These are phyloP conservation scores for Cordyceps tenuipes DNA, from an alignment of 2,329 filamentous ascomycete species.

Conservation along the genomic window DNA sequence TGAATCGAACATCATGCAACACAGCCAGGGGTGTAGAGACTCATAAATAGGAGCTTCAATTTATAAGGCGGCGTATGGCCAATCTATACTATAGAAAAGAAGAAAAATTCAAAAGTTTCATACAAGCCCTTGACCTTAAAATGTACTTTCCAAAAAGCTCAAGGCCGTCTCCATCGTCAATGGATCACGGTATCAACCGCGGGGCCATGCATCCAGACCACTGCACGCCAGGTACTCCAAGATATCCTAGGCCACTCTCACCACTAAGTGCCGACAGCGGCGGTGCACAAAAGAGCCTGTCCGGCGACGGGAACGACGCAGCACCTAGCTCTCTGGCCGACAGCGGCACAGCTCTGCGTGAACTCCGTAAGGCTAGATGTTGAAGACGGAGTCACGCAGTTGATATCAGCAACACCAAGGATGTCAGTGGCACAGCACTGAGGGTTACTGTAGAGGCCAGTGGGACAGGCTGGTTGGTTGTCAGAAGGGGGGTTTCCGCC, in stretches of 20 bases:
- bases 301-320: slow-evolving; percentile 38
- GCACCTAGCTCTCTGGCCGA: slow-evolving; percentile 44
- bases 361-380: background rate
- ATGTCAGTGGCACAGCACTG: slow-evolving; percentile 42
- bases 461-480: slow-evolving; percentile 16
- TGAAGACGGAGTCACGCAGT: slow-evolving; percentile 26
- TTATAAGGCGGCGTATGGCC: background rate
- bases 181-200: background rate
- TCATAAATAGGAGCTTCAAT: slow-evolving; percentile 1
- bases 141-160: background rate
- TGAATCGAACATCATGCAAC: no score
- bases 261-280: background rate
- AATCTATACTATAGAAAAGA: background rate
- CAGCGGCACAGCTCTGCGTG: slow-evolving; percentile 29
- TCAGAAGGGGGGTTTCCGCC: background rate
- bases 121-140: background rate
- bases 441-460: slow-evolving; percentile 21
- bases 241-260: background rate
- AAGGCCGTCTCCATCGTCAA: background rate
- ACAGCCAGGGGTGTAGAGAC: background rate
- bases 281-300: slow-evolving; percentile 5
- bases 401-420: slow-evolving; percentile 36
- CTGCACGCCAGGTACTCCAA: background rate
- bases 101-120: background rate
- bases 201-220: background rate